phyloP scores from a whole-genome alignment of 345 rosid species.

The Eucalyptus tenuipes region DNA sequence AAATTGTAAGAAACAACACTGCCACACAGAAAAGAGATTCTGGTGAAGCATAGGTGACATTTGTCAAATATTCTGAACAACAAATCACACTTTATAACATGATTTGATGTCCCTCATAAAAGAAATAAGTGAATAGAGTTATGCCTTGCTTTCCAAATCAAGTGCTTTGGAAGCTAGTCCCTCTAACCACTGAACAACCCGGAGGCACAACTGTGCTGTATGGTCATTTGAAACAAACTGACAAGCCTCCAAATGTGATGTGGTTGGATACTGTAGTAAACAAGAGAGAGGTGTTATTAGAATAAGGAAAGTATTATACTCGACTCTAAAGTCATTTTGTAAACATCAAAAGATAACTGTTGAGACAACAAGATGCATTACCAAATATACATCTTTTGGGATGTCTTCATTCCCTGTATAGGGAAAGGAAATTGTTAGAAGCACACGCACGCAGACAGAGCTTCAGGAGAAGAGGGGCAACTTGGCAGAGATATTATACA shows the following conservation, averaged over 20 bases:
- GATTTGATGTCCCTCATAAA: slow-evolving; percentile 1
- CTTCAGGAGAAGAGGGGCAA: not conserved
- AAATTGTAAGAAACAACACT: not conserved
- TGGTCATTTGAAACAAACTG: slow-evolving; percentile 80
- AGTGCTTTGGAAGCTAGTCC: slow-evolving; percentile 93
- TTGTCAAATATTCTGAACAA: not conserved
- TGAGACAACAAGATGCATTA: not conserved
- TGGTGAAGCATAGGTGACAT: not conserved
- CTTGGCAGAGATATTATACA: not conserved
- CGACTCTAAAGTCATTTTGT: not conserved
- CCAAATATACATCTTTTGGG: slow-evolving; percentile 56
- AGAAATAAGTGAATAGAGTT: not conserved
- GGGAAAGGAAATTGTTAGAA: slow-evolving; percentile 5
- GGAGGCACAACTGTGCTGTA: slow-evolving; percentile 88
- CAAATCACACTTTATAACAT: not conserved
- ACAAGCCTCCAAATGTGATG: slow-evolving; percentile 93
- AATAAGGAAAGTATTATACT: not conserved
- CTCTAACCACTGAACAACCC: slow-evolving; percentile 93
- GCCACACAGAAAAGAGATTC: not conserved
- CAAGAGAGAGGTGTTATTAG: not conserved
- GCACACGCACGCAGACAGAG: not conserved
- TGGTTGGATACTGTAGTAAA: slow-evolving; percentile 56
- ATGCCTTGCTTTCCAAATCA: slow-evolving; percentile 82
- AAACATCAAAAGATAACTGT: not conserved
- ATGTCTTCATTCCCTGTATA: slow-evolving; percentile 73